phyloP scores from a whole-genome alignment of 2,329 filamentous ascomycete genomes.

The Sporothrix inflata region DNA sequence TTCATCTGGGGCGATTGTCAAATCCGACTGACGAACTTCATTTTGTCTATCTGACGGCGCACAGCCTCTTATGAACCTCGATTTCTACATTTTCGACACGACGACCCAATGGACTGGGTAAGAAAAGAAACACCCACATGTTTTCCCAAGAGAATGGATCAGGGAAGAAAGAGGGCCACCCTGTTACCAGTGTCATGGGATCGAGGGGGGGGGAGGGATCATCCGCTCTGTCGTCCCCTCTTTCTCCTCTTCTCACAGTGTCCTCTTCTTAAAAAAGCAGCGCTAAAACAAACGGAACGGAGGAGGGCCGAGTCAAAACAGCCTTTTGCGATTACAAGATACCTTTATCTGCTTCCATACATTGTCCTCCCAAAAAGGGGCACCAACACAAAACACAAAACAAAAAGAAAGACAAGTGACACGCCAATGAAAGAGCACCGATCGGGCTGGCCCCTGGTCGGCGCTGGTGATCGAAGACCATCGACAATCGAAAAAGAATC shows the following conservation, averaged over 20 bases:
- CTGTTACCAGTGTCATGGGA: constrained; percentile 7
- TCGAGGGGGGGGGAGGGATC: not conserved
- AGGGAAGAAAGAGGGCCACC: not conserved
- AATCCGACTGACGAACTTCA: no score
- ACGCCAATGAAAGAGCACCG: not conserved
- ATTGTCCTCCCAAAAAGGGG: not conserved
- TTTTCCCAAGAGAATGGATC: not conserved
- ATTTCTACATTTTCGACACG: not conserved
- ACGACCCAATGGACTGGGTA: not conserved
- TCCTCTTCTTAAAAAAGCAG: no score
- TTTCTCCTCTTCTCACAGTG: no score
- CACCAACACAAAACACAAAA: not conserved
- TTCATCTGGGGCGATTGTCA: no score
- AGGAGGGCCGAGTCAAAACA: not conserved
- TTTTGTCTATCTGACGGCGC: no score
- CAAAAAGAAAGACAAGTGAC: constrained; percentile 2
- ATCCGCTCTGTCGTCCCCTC: not conserved
- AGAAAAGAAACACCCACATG: not conserved
- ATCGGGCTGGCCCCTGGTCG: constrained; percentile 13
- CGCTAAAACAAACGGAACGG: not conserved
- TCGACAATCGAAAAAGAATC: not conserved
- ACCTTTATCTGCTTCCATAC: not conserved
- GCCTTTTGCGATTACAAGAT: no score
- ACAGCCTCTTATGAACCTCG: no score
- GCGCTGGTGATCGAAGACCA: not conserved